phyloP scores from a whole-genome alignment of 2,329 filamentous ascomycete species.

The Sordariomycetes sp. region DNA sequence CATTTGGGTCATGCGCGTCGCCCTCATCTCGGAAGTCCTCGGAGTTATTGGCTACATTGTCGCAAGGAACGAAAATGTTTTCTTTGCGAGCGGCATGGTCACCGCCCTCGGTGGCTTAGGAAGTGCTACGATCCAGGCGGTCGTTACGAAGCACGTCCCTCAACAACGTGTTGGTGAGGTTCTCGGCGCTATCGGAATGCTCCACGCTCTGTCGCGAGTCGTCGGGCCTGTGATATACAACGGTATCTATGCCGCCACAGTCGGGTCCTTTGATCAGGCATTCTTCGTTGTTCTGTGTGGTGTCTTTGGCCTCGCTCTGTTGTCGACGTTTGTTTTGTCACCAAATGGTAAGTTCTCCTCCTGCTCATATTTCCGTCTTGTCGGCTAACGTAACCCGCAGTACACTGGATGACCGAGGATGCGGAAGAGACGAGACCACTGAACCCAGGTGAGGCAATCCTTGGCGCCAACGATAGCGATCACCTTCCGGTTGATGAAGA shows the following conservation, averaged over 20 bases:
- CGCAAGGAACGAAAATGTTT: constrained; percentile 50
- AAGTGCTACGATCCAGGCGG: constrained; percentile 73
- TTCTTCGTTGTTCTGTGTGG: constrained; percentile 68
- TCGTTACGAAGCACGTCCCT: constrained; percentile 85
- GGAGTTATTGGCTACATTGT: constrained; percentile 71
- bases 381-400: constrained; percentile 9
- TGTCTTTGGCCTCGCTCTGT: constrained; percentile 57
- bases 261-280: constrained; percentile 67
- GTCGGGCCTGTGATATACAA: constrained; percentile 78
- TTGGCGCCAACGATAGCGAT: neutral
- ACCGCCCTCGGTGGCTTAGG: constrained; percentile 77
- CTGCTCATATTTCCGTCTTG: neutral
- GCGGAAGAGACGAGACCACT: constrained; percentile 2
- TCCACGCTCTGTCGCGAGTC: constrained; percentile 75
- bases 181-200: constrained; percentile 77
- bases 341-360: constrained; percentile 56
- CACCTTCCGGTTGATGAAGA: constrained; percentile 15
- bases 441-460: neutral
- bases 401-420: neutral
- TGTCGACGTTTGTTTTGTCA: constrained; percentile 60
- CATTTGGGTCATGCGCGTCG: constrained; percentile 63
- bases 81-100: constrained; percentile 63
- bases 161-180: constrained; percentile 73
- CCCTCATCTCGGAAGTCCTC: constrained; percentile 66
- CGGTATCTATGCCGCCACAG: constrained; percentile 74